Evolutionary conservation across 148 eudicot genomes (phyloP).

Genomic region (Dysphania ambrosioides): DNA sequence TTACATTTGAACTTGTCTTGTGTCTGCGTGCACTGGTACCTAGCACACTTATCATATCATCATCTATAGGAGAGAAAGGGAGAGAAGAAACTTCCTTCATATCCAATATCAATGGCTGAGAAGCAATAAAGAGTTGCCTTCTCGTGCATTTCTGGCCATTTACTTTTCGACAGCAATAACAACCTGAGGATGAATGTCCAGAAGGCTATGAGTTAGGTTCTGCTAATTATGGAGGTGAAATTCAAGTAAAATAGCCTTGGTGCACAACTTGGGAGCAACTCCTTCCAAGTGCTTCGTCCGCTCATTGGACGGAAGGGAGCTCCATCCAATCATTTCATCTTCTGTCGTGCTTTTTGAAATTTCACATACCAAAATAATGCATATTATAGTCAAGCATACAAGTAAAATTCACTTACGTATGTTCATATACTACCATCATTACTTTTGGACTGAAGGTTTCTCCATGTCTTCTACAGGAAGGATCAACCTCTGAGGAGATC

Average conservation of each 20-base stretch:
- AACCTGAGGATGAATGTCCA: not conserved
- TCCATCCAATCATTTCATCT: constrained; percentile 31
- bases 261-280: constrained; percentile 80
- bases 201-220: not conserved
- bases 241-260: constrained; percentile 34
- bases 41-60: too few species aligned
- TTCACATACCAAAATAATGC: not conserved
- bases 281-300: constrained; percentile 46
- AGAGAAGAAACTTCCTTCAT: constrained; percentile 51
- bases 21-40: too few species aligned
- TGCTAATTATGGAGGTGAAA: not conserved
- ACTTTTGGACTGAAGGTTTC: not conserved
- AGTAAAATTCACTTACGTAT: not conserved
- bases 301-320: constrained; percentile 88
- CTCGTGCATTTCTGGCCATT: constrained; percentile 55
- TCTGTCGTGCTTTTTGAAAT: not conserved
- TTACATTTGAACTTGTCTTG: too few species aligned
- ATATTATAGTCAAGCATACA: not conserved
- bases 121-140: constrained; percentile 62
- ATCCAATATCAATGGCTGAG: constrained; percentile 60
- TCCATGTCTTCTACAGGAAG: not conserved
- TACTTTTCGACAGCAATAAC: not conserved
- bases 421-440: too few species aligned
- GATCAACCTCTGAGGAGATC: not conserved
- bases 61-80: too few species aligned